Conservation (phyloP, 2,329 filamentous ascomycete genomes). For the Fusarium sp. region DNA sequence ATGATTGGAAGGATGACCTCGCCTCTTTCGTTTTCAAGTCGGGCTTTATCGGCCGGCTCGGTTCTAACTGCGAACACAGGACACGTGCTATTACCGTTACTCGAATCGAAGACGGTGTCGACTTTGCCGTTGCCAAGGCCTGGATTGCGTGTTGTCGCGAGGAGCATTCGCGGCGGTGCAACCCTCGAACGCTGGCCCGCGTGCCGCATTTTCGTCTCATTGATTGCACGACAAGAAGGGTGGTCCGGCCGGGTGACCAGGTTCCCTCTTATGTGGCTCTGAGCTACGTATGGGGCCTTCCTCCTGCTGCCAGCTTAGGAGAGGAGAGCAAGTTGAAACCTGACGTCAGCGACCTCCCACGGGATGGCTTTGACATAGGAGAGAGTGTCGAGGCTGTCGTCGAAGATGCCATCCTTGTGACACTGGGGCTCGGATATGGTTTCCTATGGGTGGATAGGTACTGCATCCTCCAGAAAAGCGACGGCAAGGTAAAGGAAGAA, state of each 20-base stretch:
- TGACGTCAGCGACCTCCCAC: neutral
- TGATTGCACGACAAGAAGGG: neutral
- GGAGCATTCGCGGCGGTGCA: neutral
- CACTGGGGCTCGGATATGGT: neutral
- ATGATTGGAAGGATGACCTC: neutral
- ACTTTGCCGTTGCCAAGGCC: neutral
- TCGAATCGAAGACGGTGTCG: neutral
- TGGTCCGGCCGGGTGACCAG: neutral
- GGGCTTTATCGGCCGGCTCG: neutral
- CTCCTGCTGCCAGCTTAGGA: neutral
- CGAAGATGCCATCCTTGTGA: neutral
- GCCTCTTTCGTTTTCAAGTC: neutral
- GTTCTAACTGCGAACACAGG: neutral
- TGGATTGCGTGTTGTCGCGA: neutral
- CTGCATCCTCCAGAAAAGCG: neutral
- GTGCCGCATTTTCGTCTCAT: neutral
- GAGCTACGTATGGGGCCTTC: neutral
- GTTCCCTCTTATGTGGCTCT: neutral
- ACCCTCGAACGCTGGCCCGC: neutral
- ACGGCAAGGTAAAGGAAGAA: neutral
- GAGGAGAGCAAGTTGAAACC: neutral
- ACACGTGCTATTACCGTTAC: neutral
- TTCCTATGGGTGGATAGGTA: neutral
- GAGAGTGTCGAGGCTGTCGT: neutral
- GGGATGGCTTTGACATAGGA: neutral